Base-by-base conservation (phyloP, 2,329 filamentous ascomycete species). In the Fusarium multiceps region DNA sequence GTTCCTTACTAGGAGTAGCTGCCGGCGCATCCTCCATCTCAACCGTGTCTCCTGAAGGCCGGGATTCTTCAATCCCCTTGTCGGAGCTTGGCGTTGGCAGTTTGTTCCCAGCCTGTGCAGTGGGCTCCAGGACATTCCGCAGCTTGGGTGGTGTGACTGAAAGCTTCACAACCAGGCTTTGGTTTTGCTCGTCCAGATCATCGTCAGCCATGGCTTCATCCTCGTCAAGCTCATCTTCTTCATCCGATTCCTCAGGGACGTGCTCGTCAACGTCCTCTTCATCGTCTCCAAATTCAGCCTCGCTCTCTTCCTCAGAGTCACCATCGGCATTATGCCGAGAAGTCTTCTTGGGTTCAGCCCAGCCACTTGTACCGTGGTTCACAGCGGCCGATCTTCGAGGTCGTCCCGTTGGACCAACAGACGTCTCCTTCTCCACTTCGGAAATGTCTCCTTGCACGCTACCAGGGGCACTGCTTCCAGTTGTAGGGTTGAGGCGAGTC, bases 81-180 rank as follows among this genome's bases (percentile, higher is more conserved):
- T 75, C 66, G 14, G 67, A 63, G 13, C 68, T 72, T 10, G 72
- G 61, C 18, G 68, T 69, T 20, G 73, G 72, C 23, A 75, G 48
- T 57, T 71, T 64, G 55, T 74, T 73, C 32, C 64, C 61, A 11
- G 61, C 72, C 63, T 72, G 72, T 37, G 60, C 55, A 42, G 62
- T 71, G 0, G 76, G 69, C 13, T 64, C 59, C 30, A 82, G 59
- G 7, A 74, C 78, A 20, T 72, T 79, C 56, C 72, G 76, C 58
- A 80, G 81, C 70, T 70, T 82, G 48, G 75, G 83, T 71, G 78
- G 74, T 42, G 83, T 83, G 23, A 90, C 80, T 9, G 86, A 85
- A 16, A 97, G 84, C 77, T 92, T 94, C 59, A 97, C 91, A 53
- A 97, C 86, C 42, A 95, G 85, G 71, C 89, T 93, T 72, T 85